Evolutionary conservation across 257 asterid species (phyloP), one percentile per base, ranked within the genome.

Genomic region (Jacaranda copaia): DNA sequence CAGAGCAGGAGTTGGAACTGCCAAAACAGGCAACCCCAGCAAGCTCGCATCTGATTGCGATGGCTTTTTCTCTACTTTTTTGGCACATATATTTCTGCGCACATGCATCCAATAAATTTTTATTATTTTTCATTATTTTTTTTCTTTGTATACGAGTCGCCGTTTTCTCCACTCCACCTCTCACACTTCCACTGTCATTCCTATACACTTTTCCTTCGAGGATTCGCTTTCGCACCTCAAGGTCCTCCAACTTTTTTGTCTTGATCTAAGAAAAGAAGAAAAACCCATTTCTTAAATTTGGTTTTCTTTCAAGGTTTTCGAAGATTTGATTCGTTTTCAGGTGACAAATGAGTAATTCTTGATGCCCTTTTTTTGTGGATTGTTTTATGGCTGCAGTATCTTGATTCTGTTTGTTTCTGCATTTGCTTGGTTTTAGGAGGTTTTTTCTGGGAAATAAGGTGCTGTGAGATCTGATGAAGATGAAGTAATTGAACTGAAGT

Each of bases 21-120:
- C 65, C 40, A 67, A 68, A 53, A 78, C 78, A 68, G 55, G 53
- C 39, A 73, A 80, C 5, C 42, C 85, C 82, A 75, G 61, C 72
- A 74, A 73, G 83, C 83, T 68, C 83, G 83, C 83, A 76, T 36
- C 83, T 68, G 60, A 77, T 68, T 73, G 11, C 81, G 61, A 78
- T 68, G 82, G 73, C 72, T 9, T 20, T 73, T 55, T 82, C 62
- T 43, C 77, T 77, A 45, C 56, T 72, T 72, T 25, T 10, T 45
- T 36, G 40, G 15, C 76, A 11, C 77, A 55, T 70, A 38, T 69
- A 73, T 78, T 48, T 74, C 86, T 55, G 81, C 59, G 20, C 78
- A 68, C 68, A 46, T 58, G 80, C 75, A 75, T 82, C 69, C 71
- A 60, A n/a, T n/a, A 19, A 25, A 25, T 25, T 25, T 62, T 38